Evolutionary conservation across 2,329 filamentous ascomycete genomes (phyloP).

Genomic region (Sporothrix humicola): DNA sequence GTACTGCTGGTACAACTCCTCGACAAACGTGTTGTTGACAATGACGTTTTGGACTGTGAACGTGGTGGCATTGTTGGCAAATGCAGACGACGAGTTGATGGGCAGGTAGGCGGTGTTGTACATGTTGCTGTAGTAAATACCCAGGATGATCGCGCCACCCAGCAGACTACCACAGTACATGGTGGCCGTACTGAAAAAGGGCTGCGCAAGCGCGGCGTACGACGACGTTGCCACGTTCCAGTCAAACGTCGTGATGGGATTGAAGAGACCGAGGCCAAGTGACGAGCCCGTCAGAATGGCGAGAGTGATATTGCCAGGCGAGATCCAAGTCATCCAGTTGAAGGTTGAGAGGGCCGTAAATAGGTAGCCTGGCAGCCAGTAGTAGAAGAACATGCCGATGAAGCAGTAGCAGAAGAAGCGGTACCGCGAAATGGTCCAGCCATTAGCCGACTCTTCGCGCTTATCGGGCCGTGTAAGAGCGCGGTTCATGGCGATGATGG

Average conservation of each 20-base stretch:
- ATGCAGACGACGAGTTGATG: slow-evolving; percentile 55
- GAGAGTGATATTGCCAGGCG: slow-evolving; percentile 52
- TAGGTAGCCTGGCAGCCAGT: slow-evolving; percentile 55
- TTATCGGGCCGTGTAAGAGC: slow-evolving; percentile 45
- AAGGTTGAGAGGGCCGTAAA: slow-evolving; percentile 53
- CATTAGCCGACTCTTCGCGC: slow-evolving; percentile 50
- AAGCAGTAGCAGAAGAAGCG: slow-evolving; percentile 51
- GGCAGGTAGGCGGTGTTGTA: slow-evolving; percentile 54
- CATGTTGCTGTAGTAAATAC: slow-evolving; percentile 51
- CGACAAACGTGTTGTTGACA: slow-evolving; percentile 48
- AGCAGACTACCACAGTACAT: slow-evolving; percentile 46
- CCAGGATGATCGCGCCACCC: slow-evolving; percentile 49
- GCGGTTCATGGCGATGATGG: slow-evolving; percentile 47
- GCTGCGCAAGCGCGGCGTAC: slow-evolving; percentile 48
- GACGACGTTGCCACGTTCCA: slow-evolving; percentile 54
- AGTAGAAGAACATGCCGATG: slow-evolving; percentile 52
- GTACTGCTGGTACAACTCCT: slow-evolving; percentile 48
- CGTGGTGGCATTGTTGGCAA: slow-evolving; percentile 50
- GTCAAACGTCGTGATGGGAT: slow-evolving; percentile 58
- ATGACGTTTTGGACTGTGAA: slow-evolving; percentile 51
- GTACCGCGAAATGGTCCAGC: slow-evolving; percentile 53
- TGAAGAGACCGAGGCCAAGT: slow-evolving; percentile 52
- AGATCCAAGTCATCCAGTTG: slow-evolving; percentile 60
- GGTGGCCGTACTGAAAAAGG: slow-evolving; percentile 51
- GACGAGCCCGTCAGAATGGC: slow-evolving; percentile 51